A percentile compares a stretch with the other conserved stretches of the same genome.
These are phyloP conservation scores for Aspergillus puulaauensis DNA, from an alignment of 2,329 filamentous ascomycete species.

Conservation along the genomic window DNA sequence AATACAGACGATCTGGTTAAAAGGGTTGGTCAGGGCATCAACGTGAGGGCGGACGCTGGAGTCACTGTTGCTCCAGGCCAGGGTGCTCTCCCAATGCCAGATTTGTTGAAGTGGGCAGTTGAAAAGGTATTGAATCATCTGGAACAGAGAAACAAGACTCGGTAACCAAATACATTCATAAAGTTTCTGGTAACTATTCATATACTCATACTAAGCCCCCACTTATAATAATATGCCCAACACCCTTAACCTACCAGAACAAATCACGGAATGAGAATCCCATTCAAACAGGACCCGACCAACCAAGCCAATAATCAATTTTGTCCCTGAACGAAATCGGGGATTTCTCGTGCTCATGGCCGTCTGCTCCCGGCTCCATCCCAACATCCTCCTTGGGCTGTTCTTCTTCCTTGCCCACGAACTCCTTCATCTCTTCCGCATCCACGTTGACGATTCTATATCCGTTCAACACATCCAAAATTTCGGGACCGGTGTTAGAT, in stretches of 20 bases:
- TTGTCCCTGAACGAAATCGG: constrained; percentile 21
- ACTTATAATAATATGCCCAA: not conserved
- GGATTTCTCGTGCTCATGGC: not conserved
- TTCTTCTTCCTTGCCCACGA: not conserved
- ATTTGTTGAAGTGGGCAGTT: constrained; percentile 68
- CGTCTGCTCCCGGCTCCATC: not conserved
- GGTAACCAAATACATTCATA: not conserved
- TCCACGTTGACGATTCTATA: not conserved
- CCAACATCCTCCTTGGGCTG: not conserved
- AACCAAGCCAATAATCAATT: constrained; percentile 35
- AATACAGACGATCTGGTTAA: constrained; percentile 27
- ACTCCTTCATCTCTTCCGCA: not conserved
- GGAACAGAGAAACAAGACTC: constrained; percentile 2
- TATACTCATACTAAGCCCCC: not conserved
- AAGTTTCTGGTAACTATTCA: not conserved
- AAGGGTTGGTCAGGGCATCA: constrained; percentile 33
- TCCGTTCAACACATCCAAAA: not conserved
- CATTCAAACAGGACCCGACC: constrained; percentile 25
- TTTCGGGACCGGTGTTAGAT: not conserved
- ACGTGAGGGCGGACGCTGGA: constrained; percentile 47
- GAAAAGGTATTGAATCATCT: constrained; percentile 54
- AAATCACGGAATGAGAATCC: not conserved
- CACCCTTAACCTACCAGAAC: not conserved
- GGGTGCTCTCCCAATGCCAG: constrained; percentile 60
- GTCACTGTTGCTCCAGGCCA: constrained; percentile 49